phyloP scores from a whole-genome alignment of 2,329 filamentous ascomycete species.

The Fusarium sp. region DNA sequence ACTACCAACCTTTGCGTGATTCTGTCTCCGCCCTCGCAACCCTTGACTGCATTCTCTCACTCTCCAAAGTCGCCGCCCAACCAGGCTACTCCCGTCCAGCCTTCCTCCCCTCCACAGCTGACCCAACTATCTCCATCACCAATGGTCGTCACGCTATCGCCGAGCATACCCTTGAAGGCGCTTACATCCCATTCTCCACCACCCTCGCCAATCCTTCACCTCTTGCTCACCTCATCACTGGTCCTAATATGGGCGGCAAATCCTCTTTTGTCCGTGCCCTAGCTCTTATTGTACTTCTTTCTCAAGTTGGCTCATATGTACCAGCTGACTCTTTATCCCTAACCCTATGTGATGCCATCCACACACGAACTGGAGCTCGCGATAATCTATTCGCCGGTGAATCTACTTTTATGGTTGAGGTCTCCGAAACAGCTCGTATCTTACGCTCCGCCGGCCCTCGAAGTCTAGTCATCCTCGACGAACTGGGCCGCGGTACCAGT shows the following conservation, averaged over 20 bases:
- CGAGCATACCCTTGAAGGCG: conserved; percentile 85
- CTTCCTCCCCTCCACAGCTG: conserved; percentile 71
- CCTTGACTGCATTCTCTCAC: conserved; percentile 89
- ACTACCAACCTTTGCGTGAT: conserved; percentile 91
- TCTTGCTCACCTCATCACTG: conserved; percentile 88
- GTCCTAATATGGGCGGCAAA: conserved; percentile 99
- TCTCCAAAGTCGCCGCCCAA: conserved; percentile 85
- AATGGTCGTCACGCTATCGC: conserved; percentile 94
- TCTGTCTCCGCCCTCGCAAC: conserved; percentile 87
- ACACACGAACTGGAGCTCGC: conserved; percentile 94
- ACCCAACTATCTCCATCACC: conserved; percentile 72
- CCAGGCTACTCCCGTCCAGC: conserved; percentile 89
- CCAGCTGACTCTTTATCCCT: conserved; percentile 81
- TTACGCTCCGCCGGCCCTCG: conserved; percentile 88
- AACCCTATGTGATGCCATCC: conserved; percentile 89
- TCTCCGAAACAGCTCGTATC: conserved; percentile 92
- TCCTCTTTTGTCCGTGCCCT: conserved; percentile 96
- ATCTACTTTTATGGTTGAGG: conserved; percentile 97
- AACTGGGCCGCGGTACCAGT: conserved; percentile 91
- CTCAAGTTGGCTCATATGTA: conserved; percentile 94
- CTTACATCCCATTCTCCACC: conserved; percentile 93
- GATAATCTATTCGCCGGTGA: conserved; percentile 97
- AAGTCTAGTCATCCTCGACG: conserved; percentile 91
- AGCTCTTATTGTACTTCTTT: conserved; percentile 92
- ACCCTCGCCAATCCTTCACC: conserved; percentile 74